phyloP scores from a whole-genome alignment of 1,139 yeast species.

The Saccharomyces hybrid region DNA sequence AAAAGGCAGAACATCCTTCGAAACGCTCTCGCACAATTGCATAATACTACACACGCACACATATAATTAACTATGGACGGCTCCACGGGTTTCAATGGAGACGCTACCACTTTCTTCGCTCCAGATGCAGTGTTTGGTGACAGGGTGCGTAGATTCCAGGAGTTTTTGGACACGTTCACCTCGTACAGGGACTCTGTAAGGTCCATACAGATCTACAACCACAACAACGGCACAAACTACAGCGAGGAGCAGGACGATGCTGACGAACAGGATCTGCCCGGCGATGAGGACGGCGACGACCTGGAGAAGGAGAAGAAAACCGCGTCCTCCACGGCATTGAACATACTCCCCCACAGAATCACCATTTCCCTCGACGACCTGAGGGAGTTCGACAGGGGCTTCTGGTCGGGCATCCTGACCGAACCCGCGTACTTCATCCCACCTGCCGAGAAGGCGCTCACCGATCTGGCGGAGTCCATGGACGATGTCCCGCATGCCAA shows the following conservation, averaged over 20 bases:
- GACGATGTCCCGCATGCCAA: slow-evolving; percentile 38
- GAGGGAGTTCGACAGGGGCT: slow-evolving; percentile 70
- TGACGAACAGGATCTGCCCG: slow-evolving; percentile 5
- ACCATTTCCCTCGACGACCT: slow-evolving; percentile 77
- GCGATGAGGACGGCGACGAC: slow-evolving; percentile 40
- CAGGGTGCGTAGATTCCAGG: slow-evolving; percentile 81
- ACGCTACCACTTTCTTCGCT: slow-evolving; percentile 16
- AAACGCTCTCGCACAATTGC: background rate
- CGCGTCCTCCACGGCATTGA: slow-evolving; percentile 13
- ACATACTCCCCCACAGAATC: slow-evolving; percentile 58
- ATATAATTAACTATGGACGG: background rate
- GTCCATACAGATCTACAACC: slow-evolving; percentile 33
- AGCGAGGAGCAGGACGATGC: slow-evolving; percentile 8
- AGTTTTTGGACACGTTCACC: slow-evolving; percentile 63
- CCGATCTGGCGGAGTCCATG: slow-evolving; percentile 68
- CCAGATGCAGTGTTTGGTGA: slow-evolving; percentile 54
- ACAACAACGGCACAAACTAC: slow-evolving; percentile 8
- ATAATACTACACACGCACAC: background rate
- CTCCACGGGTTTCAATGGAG: slow-evolving; percentile 8
- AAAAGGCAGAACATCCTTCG: background rate
- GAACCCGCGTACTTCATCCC: slow-evolving; percentile 83
- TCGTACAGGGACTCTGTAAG: slow-evolving; percentile 65
- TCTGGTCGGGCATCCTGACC: slow-evolving; percentile 71
- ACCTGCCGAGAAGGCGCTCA: slow-evolving; percentile 79
- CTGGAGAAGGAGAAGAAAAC: slow-evolving; percentile 6